phyloP scores from a whole-genome alignment of 306 rosid genomes.

The Begonia peltatifolia region DNA sequence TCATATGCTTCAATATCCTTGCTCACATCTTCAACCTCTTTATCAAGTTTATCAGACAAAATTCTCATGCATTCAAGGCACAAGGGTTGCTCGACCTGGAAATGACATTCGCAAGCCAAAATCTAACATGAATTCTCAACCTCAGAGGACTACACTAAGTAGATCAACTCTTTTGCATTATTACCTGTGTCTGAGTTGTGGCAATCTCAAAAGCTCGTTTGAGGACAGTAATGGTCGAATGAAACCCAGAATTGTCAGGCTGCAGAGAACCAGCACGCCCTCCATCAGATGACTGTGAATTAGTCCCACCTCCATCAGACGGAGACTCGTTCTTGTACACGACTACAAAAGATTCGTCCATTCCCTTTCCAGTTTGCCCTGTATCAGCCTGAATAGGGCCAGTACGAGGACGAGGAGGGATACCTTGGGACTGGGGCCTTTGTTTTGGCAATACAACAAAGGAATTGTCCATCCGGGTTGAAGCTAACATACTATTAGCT shows the following conservation, averaged over 20 bases:
- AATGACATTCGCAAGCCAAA: slow-evolving; percentile 4
- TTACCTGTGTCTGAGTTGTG: slow-evolving; percentile 80
- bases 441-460: slow-evolving; percentile 77
- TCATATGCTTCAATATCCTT: slow-evolving; percentile 82
- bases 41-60: slow-evolving; percentile 84
- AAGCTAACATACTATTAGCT: slow-evolving; percentile 57
- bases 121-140: not conserved
- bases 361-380: slow-evolving; percentile 55
- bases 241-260: slow-evolving; percentile 69
- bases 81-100: slow-evolving; percentile 91
- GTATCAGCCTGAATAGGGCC: slow-evolving; percentile 30
- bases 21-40: slow-evolving; percentile 86
- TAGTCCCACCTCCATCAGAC: slow-evolving; percentile 56
- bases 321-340: slow-evolving; percentile 76
- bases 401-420: slow-evolving; percentile 50
- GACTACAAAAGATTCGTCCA: slow-evolving; percentile 94
- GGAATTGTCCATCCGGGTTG: slow-evolving; percentile 83
- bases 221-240: slow-evolving; percentile 57
- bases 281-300: slow-evolving; percentile 32
- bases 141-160: not conserved
- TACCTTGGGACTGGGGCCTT: slow-evolving; percentile 45
- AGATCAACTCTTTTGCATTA: not conserved
- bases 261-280: slow-evolving; percentile 40
- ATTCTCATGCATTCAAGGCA: slow-evolving; percentile 97
- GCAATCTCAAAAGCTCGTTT: slow-evolving; percentile 94